These are phyloP conservation scores for Begonia masoniana DNA, from an alignment of 306 rosid genomes.

Conservation along the genomic window DNA sequence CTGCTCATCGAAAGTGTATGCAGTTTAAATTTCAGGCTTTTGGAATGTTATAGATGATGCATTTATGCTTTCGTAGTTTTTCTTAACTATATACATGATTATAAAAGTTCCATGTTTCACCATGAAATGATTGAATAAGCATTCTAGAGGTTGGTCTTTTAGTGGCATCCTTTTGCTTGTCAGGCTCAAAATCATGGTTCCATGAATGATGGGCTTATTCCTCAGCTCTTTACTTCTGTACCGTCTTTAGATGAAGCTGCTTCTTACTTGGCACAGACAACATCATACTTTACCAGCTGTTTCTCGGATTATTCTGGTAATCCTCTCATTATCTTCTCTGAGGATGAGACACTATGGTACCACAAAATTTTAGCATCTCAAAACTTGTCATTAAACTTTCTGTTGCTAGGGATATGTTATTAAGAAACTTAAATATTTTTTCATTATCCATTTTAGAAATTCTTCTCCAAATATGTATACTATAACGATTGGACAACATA, in stretches of 20 bases:
- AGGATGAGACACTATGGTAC: background rate
- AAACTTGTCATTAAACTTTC: background rate
- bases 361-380: background rate
- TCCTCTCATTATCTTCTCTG: constrained; percentile 2
- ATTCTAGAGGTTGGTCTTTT: background rate
- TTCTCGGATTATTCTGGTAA: constrained; percentile 79
- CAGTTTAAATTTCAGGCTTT: too few species aligned
- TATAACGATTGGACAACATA: too few species aligned
- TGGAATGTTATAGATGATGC: too few species aligned
- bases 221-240: constrained; percentile 68
- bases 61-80: too few species aligned
- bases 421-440: too few species aligned
- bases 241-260: constrained; percentile 87
- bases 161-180: background rate
- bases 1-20: too few species aligned
- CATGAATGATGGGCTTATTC: constrained; percentile 48
- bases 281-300: constrained; percentile 69
- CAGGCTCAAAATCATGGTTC: constrained; percentile 34
- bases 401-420: background rate
- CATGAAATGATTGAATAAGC: too few species aligned
- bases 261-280: constrained; percentile 73
- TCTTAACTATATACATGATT: too few species aligned
- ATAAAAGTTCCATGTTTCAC: too few species aligned
- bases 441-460: too few species aligned
- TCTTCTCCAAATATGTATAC: too few species aligned